Conservation (phyloP, 202 grass and related monocot species). For the Saccharum hybrid region DNA sequence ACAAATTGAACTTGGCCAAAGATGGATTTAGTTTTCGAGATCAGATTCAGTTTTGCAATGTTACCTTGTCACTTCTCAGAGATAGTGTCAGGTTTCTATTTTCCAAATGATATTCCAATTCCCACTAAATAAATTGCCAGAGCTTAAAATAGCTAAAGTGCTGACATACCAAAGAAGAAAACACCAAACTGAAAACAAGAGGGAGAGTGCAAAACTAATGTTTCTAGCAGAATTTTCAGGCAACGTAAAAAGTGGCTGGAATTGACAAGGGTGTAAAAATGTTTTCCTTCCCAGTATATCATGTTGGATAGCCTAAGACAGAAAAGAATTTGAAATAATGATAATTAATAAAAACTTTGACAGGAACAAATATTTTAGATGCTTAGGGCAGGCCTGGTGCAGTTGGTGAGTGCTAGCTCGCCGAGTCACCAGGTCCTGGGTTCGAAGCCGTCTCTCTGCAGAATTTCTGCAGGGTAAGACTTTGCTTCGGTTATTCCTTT, state of each 20-base stretch:
- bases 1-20: not conserved
- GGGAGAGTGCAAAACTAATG: not conserved
- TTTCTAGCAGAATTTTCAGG: not conserved
- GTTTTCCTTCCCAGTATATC: not conserved
- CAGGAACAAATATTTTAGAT: not conserved
- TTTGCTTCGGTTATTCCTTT: too few species aligned
- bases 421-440: too few species aligned
- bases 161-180: not conserved
- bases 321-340: not conserved
- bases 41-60: not conserved
- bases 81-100: not conserved
- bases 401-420: too few species aligned
- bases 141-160: conserved; percentile 1
- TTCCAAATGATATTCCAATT: not conserved
- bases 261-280: not conserved
- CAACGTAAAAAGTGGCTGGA: not conserved
- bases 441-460: too few species aligned
- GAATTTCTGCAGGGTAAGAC: too few species aligned
- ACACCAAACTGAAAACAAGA: not conserved
- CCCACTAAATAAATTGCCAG: not conserved
- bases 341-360: conserved; percentile 11
- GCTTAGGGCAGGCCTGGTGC: not conserved
- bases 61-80: not conserved
- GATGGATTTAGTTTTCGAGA: not conserved
- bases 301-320: not conserved